phyloP scores from a whole-genome alignment of 257 asterid species.

The Haberlea rhodopensis region DNA sequence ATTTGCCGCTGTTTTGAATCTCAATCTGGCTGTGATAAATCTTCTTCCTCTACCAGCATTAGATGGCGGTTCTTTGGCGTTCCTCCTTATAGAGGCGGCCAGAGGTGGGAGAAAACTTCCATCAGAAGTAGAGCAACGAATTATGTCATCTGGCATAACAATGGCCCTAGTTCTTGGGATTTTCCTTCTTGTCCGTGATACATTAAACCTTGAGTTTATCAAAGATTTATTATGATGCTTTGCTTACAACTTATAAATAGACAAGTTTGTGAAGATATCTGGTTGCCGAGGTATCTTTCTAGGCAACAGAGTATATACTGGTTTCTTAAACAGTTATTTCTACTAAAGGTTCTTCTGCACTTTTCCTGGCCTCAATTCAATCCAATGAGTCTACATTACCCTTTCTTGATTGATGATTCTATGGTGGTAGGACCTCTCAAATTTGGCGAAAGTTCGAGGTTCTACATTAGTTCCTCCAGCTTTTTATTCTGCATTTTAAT shows the following conservation, averaged over 20 bases:
- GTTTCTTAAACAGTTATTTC: slow-evolving; percentile 18
- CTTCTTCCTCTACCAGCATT: slow-evolving; percentile 94
- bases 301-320: neutral
- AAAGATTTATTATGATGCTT: slow-evolving; percentile 62
- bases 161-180: slow-evolving; percentile 71
- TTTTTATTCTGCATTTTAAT: neutral
- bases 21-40: slow-evolving; percentile 90
- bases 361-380: slow-evolving; percentile 19
- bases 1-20: slow-evolving; percentile 82
- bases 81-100: slow-evolving; percentile 82
- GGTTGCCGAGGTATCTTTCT: slow-evolving; percentile 8
- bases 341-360: slow-evolving; percentile 12
- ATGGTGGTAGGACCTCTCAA: slow-evolving; percentile 5
- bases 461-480: slow-evolving; percentile 4
- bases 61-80: slow-evolving; percentile 89
- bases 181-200: slow-evolving; percentile 85
- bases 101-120: slow-evolving; percentile 97
- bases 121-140: slow-evolving; percentile 75
- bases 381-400: slow-evolving; percentile 19
- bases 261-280: slow-evolving; percentile 15
- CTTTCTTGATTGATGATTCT: slow-evolving; percentile 23
- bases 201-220: slow-evolving; percentile 78
- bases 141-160: slow-evolving; percentile 87
- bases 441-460: slow-evolving; percentile 21
- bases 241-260: neutral